Conservation (phyloP, 495 filamentous ascomycete species). For the Trichoderma gamsii region DNA sequence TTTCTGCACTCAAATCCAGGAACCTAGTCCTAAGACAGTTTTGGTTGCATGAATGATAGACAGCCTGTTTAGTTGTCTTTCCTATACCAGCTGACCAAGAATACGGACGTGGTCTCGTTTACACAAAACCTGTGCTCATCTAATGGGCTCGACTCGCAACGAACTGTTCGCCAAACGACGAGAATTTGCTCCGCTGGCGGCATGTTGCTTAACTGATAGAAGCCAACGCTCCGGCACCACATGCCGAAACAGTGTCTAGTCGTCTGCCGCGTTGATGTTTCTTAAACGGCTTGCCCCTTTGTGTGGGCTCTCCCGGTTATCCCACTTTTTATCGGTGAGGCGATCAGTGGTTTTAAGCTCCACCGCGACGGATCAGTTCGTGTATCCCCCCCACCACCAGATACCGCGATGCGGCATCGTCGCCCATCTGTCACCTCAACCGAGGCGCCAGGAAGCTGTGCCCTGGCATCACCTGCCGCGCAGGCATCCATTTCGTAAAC, state of each 20-base stretch:
- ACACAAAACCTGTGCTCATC: neutral
- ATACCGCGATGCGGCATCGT: conserved; percentile 1
- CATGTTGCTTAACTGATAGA: neutral
- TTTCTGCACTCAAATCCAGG: neutral
- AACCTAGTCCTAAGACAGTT: conserved; percentile 4
- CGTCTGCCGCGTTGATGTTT: neutral
- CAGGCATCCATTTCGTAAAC: conserved; percentile 5
- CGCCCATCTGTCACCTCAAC: conserved; percentile 1
- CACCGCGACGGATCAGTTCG: conserved; percentile 6
- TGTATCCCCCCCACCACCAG: neutral
- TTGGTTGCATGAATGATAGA: neutral
- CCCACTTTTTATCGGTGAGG: conserved; percentile 9
- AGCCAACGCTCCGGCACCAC: neutral
- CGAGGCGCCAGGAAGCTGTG: conserved; percentile 4
- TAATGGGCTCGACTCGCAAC: neutral
- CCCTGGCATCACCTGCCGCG: conserved; percentile 8
- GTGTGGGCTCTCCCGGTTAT: neutral
- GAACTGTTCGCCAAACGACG: neutral
- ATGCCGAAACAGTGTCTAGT: conserved; percentile 1
- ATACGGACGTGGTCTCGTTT: neutral
- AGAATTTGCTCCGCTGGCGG: neutral
- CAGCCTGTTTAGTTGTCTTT: neutral
- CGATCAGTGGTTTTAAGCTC: conserved; percentile 1
- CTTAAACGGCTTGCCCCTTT: neutral
- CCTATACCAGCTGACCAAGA: neutral